These are phyloP conservation scores for Pythium aristosporum DNA, from an alignment of 352 stramenopile genomes.

Conservation along the genomic window DNA sequence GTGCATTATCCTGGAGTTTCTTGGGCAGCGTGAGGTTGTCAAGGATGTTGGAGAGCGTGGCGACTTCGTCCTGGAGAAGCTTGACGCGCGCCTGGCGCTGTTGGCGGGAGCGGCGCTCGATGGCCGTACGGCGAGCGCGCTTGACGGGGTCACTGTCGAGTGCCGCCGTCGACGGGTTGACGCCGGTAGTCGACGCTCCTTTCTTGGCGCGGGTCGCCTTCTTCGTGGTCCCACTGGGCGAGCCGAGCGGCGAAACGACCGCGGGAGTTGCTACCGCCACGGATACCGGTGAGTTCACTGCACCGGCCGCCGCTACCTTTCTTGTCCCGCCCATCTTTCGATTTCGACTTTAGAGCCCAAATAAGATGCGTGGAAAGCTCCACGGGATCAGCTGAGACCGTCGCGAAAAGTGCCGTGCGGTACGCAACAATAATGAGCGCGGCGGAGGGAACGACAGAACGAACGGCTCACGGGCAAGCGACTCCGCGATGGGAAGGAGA, in stretches of 20 bases:
- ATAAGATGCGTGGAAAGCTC: too few species aligned
- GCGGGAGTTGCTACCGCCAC: not conserved
- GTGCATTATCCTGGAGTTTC: slow-evolving; percentile 23
- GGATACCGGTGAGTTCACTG: not conserved
- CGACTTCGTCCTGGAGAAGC: slow-evolving; percentile 23
- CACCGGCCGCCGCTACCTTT: too few species aligned
- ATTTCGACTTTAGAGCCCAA: too few species aligned
- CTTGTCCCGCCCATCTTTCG: too few species aligned
- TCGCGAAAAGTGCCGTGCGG: too few species aligned
- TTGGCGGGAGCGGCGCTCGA: slow-evolving; percentile 27
- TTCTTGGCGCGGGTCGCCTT: not conserved
- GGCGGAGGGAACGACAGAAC: too few species aligned
- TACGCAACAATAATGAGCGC: too few species aligned
- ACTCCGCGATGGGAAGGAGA: too few species aligned
- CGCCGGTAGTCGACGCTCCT: not conserved
- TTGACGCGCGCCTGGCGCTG: slow-evolving; percentile 25
- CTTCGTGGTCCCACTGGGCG: not conserved
- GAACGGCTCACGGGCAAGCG: too few species aligned
- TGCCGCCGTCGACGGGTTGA: not conserved
- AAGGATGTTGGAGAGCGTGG: slow-evolving; percentile 17
- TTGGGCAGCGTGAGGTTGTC: slow-evolving; percentile 23
- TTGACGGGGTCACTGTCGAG: slow-evolving; percentile 21
- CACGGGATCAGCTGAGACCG: too few species aligned
- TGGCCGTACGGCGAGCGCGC: slow-evolving; percentile 23
- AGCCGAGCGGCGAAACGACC: not conserved